Percentiles rank a stretch among this genome's conserved stretches.
Conservation (phyloP, 495 filamentous ascomycete genomes). For the Hyaloscypha finlandica region DNA sequence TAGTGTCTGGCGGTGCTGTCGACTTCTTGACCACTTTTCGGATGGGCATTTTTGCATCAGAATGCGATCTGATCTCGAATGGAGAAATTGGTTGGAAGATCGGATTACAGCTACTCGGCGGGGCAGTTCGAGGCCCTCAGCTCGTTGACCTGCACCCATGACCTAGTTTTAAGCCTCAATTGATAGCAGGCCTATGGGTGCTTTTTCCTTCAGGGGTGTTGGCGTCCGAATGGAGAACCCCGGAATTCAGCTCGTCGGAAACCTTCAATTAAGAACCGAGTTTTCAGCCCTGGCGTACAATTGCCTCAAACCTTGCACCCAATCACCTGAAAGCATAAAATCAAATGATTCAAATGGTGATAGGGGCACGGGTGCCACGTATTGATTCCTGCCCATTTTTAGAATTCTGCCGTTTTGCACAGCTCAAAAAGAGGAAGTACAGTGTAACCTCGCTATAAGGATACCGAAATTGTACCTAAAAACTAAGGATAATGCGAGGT, state of each 20-base stretch:
- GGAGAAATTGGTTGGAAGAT: background rate
- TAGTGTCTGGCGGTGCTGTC: background rate
- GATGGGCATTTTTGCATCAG: conserved; percentile 2
- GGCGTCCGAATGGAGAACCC: background rate
- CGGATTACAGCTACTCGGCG: background rate
- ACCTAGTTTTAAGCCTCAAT: background rate
- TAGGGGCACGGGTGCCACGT: background rate
- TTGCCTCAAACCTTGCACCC: too few species aligned
- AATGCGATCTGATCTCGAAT: background rate
- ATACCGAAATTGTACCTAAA: too few species aligned
- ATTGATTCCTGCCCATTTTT: background rate
- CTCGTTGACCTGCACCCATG: background rate
- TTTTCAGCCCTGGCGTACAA: background rate
- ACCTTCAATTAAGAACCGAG: background rate
- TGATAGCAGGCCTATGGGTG: background rate
- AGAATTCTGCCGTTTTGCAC: too few species aligned
- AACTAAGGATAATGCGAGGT: too few species aligned
- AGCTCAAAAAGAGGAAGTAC: too few species aligned
- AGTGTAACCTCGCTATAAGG: too few species aligned
- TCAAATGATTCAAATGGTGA: background rate
- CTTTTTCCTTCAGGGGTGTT: background rate
- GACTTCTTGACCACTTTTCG: background rate
- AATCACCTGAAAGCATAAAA: background rate
- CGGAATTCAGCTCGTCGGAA: background rate
- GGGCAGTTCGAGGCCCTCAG: too few species aligned